Percentiles rank a stretch among this genome's conserved stretches.
Evolutionary conservation across 208 protist species (phyloP).

Genomic region (Tritrichomonas foetus): DNA sequence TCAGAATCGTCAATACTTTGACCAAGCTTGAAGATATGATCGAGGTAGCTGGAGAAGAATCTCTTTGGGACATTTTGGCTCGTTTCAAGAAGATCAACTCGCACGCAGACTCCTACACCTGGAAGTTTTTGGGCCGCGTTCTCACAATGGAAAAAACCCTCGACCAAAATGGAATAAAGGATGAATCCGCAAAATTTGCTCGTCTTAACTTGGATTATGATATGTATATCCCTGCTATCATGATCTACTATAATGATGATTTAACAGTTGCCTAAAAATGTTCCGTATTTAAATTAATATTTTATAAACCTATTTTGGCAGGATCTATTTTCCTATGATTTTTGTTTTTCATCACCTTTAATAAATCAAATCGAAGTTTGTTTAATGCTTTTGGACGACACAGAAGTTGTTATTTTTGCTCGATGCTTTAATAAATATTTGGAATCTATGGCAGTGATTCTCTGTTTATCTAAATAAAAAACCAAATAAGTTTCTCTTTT

Average conservation of each 20-base stretch:
- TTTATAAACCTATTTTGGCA: neutral
- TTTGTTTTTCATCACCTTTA: too few relatives aligned
- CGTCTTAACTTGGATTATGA: conserved; percentile 44
- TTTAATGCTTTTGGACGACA: too few relatives aligned
- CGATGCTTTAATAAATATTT: too few relatives aligned
- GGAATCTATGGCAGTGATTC: too few relatives aligned
- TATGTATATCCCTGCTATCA: conserved; percentile 50
- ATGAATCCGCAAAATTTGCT: conserved; percentile 47
- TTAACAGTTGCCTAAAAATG: conserved; percentile 48
- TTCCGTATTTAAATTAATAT: neutral
- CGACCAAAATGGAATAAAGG: conserved; percentile 47
- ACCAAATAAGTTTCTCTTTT: too few relatives aligned
- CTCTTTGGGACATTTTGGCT: conserved; percentile 46
- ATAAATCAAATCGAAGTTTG: too few relatives aligned
- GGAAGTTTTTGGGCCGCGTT: conserved; percentile 45
- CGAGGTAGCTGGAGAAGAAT: conserved; percentile 51
- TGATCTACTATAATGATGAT: conserved; percentile 53
- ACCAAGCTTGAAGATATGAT: conserved; percentile 40
- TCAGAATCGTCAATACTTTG: conserved; percentile 50
- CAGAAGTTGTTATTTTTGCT: too few relatives aligned
- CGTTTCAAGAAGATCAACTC: conserved; percentile 47
- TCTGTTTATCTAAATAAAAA: too few relatives aligned
- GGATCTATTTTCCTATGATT: neutral
- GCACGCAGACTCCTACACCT: conserved; percentile 50
- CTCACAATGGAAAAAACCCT: conserved; percentile 50